Base-by-base conservation (phyloP, 2,329 filamentous ascomycete species). In the Epichloe aotearoae region DNA sequence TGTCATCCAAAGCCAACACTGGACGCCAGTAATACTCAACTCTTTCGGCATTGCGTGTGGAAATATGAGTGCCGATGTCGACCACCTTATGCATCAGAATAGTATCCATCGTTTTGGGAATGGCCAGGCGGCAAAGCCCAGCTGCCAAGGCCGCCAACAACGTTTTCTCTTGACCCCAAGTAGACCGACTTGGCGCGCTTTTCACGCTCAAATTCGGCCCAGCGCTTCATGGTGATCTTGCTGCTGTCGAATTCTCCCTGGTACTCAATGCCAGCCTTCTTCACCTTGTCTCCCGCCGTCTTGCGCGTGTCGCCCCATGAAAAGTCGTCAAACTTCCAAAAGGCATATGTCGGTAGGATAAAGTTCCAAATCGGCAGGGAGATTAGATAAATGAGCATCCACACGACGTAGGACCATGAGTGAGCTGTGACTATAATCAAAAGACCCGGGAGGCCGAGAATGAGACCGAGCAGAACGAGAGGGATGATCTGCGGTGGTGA, bases 321-420 rank as follows among this genome's bases (percentile, higher is more conserved):
- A 75, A 98, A 98, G 73, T 98, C 93, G 66, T 98, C 93, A 66
- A 98, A 98, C 72, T 98, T 97, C 93, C 93, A 98, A 75, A 91
- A 98, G 3, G 93, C 86, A 65, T 98, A 98, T 7, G 81, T 80
- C 0, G 93, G 93, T 8, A 98, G 81, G 38, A 98, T 76, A 66
- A 98, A 95, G 69, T 98, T 98, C 93, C 93, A 98, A 52, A 98
- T 79, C 0, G 94, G 94, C 1, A 98, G 80, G 1, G 93, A 95
- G 44, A 90, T 50, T 17, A 98, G 80, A 67, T 98, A 98, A 67
- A 97, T 93, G 42, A 93, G 65, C 93, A 98, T 97, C 93, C 93
- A 98, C 42, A 86, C 69, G 41, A 98, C 83, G 63, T 98, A 98
- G 1, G 87, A 85, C 77, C 84, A 84, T 39, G 88, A 88, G 68